A percentile compares a stretch with the other conserved stretches of the same genome.
phyloP scores from a whole-genome alignment of 1,284 basidiomycete species.

The Trichosporon inkin region DNA sequence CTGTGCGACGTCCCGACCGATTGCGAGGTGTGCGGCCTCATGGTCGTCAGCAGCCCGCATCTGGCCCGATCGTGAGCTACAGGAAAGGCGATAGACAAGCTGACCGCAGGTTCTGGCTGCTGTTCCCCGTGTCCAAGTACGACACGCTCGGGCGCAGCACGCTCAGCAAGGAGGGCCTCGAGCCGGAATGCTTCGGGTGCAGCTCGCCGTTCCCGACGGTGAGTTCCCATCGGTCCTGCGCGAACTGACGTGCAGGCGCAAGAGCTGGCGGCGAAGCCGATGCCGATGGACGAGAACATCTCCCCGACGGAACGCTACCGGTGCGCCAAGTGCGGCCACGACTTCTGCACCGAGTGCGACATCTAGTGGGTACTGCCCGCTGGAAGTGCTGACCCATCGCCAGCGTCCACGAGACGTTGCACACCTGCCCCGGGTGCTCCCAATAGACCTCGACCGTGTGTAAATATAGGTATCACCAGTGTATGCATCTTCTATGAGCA shows the following conservation, averaged over 20 bases:
- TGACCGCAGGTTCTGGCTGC: constrained; percentile 45
- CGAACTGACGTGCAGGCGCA: background rate
- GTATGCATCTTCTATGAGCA: constrained; percentile 4
- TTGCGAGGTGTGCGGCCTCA: constrained; percentile 92
- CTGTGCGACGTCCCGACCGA: constrained; percentile 98
- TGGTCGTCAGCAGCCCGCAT: constrained; percentile 97
- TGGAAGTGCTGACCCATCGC: background rate
- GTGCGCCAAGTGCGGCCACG: constrained; percentile 49
- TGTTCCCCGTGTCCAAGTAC: constrained; percentile 43
- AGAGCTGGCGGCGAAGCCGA: constrained; percentile 35
- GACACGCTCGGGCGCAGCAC: constrained; percentile 27
- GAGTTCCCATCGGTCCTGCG: constrained; percentile 13
- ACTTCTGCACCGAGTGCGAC: constrained; percentile 69
- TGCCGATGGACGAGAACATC: constrained; percentile 60
- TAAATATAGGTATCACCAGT: no score
- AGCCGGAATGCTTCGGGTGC: constrained; percentile 64
- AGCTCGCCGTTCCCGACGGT: constrained; percentile 58
- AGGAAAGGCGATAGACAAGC: background rate
- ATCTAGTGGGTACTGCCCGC: constrained; percentile 52
- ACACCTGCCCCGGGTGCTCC: constrained; percentile 60
- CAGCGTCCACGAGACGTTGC: constrained; percentile 64
- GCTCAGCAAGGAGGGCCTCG: constrained; percentile 45
- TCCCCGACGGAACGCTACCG: constrained; percentile 74
- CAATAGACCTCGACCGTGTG: constrained; percentile 23
- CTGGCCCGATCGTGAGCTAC: constrained; percentile 80